Percentiles rank a stretch among this genome's conserved stretches.
These are phyloP conservation scores for Beauveria caledonica DNA, from an alignment of 2,329 filamentous ascomycete genomes.

Conservation along the genomic window DNA sequence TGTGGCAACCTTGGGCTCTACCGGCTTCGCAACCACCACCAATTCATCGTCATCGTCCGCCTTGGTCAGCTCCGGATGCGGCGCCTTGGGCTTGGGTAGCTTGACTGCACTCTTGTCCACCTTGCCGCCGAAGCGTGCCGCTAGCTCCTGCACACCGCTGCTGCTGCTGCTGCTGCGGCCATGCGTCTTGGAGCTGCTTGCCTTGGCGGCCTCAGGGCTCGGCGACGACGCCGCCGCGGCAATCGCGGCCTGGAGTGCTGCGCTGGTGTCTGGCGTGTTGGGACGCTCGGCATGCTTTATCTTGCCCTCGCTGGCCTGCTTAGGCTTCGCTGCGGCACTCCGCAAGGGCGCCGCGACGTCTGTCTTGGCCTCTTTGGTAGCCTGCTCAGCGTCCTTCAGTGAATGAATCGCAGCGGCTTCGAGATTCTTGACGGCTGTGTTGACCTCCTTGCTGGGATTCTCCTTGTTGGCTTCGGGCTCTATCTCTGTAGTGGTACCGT, in stretches of 20 bases:
- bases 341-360: background rate
- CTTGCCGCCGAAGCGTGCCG: constrained; percentile 1
- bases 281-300: background rate
- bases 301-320: background rate
- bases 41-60: background rate
- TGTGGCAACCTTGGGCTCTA: background rate
- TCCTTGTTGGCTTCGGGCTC: background rate
- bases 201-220: background rate
- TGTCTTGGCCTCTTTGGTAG: background rate
- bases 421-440: background rate
- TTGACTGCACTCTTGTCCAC: background rate
- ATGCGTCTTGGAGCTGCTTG: background rate
- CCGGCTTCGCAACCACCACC: background rate
- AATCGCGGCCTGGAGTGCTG: constrained; percentile 5
- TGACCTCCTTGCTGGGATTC: background rate
- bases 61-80: background rate
- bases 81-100: background rate
- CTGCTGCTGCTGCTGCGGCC: background rate
- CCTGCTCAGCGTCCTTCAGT: background rate
- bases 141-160: background rate
- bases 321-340: background rate
- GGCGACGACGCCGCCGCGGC: background rate
- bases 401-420: background rate
- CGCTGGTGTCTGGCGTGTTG: background rate
- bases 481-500: background rate